phyloP scores from a whole-genome alignment of 331 rosid genomes.

The Pyracantha coccinea region DNA sequence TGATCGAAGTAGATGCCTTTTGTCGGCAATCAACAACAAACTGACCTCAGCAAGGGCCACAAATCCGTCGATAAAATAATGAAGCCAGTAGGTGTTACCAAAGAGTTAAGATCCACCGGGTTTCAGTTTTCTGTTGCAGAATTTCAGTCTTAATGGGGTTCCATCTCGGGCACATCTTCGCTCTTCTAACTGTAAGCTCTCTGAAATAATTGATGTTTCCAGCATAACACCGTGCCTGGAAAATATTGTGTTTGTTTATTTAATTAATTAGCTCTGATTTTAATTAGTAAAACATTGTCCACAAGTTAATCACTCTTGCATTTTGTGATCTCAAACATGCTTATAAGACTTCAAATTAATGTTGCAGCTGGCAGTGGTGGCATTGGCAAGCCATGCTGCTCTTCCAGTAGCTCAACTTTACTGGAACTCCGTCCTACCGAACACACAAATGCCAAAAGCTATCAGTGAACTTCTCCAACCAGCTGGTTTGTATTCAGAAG shows the following conservation, averaged over 20 bases:
- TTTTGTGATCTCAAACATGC: neutral
- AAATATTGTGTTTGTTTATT: neutral
- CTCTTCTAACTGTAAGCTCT: slow-evolving; percentile 37
- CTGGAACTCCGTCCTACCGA: slow-evolving; percentile 55
- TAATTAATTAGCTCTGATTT: neutral
- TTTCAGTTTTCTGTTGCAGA: neutral
- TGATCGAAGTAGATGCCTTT: no score
- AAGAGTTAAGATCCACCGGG: neutral
- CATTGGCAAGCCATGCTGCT: slow-evolving; percentile 38
- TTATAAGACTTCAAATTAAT: neutral
- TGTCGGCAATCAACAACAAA: no score
- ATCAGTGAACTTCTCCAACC: neutral
- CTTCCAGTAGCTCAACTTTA: slow-evolving; percentile 45
- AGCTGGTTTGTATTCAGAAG: neutral
- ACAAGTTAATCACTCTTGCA: neutral
- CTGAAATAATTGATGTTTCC: neutral
- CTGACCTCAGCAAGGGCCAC: no score
- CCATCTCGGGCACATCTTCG: slow-evolving; percentile 16
- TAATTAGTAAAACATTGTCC: neutral
- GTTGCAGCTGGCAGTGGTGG: slow-evolving; percentile 31
- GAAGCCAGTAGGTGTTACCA: neutral
- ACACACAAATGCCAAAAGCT: slow-evolving; percentile 45
- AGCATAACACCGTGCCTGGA: neutral
- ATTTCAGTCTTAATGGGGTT: slow-evolving; percentile 22
- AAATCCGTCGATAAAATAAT: neutral